Conservation (phyloP, 2,329 filamentous ascomycete species). For the Rhynchosporium secalis region DNA sequence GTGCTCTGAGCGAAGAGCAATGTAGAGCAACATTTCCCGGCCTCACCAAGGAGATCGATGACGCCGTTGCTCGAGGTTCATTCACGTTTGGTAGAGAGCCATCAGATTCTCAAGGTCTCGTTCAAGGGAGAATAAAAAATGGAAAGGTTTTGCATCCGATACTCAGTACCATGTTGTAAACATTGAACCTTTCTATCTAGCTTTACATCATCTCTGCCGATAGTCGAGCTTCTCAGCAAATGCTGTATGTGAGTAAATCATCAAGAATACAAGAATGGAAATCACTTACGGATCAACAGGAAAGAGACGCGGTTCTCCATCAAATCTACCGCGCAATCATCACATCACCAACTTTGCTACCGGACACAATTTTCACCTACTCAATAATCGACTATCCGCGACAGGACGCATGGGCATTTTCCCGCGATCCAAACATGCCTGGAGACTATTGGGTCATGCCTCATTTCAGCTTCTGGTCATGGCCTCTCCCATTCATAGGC, state of each 20-base stretch:
- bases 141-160: slow-evolving; percentile 41
- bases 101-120: slow-evolving; percentile 43
- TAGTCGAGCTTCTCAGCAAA: slow-evolving; percentile 45
- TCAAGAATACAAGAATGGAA: background rate
- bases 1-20: slow-evolving; percentile 44
- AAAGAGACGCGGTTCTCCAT: slow-evolving; percentile 53
- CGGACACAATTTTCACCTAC: slow-evolving; percentile 54
- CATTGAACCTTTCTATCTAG: slow-evolving; percentile 28
- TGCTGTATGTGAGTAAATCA: slow-evolving; percentile 42
- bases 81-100: slow-evolving; percentile 44
- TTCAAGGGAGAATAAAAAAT: slow-evolving; percentile 47
- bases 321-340: slow-evolving; percentile 54
- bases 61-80: slow-evolving; percentile 46
- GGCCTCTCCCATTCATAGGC: slow-evolving; percentile 52
- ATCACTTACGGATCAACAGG: slow-evolving; percentile 38
- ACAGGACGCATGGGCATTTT: slow-evolving; percentile 48
- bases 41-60: slow-evolving; percentile 49
- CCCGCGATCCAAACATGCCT: slow-evolving; percentile 43
- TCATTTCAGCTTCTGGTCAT: slow-evolving; percentile 57
- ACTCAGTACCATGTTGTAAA: background rate
- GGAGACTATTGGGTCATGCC: slow-evolving; percentile 52
- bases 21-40: slow-evolving; percentile 49
- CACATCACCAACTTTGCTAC: slow-evolving; percentile 49
- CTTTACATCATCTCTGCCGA: slow-evolving; percentile 49
- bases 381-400: slow-evolving; percentile 52